Evolutionary conservation across 352 stramenopile genomes (phyloP), one percentile per base, ranked within the genome.

Genomic region (Thalassiosira delicatula): DNA sequence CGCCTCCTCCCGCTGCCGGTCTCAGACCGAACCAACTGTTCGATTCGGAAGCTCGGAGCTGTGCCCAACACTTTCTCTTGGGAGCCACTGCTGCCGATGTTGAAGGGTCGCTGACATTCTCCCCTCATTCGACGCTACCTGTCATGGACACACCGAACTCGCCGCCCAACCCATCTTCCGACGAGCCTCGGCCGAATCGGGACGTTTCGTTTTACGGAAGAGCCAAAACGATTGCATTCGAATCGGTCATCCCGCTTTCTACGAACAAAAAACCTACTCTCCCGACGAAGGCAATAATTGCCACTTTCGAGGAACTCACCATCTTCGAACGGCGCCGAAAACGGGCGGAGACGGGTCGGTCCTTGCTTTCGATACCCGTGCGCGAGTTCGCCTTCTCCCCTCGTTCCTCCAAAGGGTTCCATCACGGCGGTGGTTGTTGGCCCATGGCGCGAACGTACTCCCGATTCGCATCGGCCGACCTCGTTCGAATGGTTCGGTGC

Each of bases 51-150:
- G 33, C 70, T 0, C 35, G 60, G 0, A 59, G 25, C 19, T 72
- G 35, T 71, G 33, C 9, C 37, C 33, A 61, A 27, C 54, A 61
- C 33, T 75, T 73, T 63, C 42, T 84, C 30, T 49, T 77, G 19
- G 57, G 85, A 65, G 44, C 40, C 19, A 61, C 32, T 29, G 46
- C 79, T 63, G 44, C 25, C 29, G 35, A 59, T 33, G 29, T 57
- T 17, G 81, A 88, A 73, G 66, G 49, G 2, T 88, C 76, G 21
- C 76, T 85, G 44, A 84, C 81, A 69, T 84, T 85, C 75, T 76
- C 32, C 42, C 76, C 81, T 61, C 81, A 88, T 72, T 23, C 56
- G 0, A 63, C 76, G 29, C 62, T 88, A 17, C 76, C 81, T 25
- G 67, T 83, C 17, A 62, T 73, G 42, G 46, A 76, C 2, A n/a